Percentiles rank a stretch among this genome's conserved stretches.
phyloP scores from a whole-genome alignment of 2,329 filamentous ascomycete species.

The Trichoderma sp. region DNA sequence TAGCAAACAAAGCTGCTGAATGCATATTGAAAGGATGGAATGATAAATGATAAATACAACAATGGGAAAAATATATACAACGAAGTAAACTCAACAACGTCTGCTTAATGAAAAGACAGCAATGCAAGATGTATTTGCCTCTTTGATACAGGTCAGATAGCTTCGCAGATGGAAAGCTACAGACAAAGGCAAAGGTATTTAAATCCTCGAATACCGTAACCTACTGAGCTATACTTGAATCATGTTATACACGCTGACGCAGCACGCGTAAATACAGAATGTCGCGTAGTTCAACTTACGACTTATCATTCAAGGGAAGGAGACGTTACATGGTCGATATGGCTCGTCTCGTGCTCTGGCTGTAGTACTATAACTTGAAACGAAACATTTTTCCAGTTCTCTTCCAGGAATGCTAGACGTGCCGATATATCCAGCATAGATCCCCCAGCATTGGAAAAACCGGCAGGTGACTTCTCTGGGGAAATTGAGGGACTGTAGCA shows the following conservation, averaged over 20 bases:
- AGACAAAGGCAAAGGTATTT: neutral
- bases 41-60: neutral
- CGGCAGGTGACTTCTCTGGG: neutral
- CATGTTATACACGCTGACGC: neutral
- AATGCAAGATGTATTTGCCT: neutral
- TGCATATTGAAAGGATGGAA: neutral
- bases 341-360: neutral
- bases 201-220: neutral
- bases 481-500: neutral
- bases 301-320: neutral
- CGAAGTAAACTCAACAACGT: neutral
- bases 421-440: neutral
- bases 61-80: neutral
- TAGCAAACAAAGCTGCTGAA: neutral
- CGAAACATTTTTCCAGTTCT: neutral
- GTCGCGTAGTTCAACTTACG: neutral
- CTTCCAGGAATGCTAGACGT: neutral
- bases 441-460: neutral
- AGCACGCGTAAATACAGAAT: neutral
- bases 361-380: conserved; percentile 1
- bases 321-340: conserved; percentile 14
- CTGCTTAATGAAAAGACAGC: neutral
- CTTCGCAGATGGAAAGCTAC: neutral
- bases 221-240: neutral
- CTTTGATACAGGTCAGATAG: neutral